Conservation (phyloP, 2,329 filamentous ascomycete genomes). For the Fusarium sarcochroum region DNA sequence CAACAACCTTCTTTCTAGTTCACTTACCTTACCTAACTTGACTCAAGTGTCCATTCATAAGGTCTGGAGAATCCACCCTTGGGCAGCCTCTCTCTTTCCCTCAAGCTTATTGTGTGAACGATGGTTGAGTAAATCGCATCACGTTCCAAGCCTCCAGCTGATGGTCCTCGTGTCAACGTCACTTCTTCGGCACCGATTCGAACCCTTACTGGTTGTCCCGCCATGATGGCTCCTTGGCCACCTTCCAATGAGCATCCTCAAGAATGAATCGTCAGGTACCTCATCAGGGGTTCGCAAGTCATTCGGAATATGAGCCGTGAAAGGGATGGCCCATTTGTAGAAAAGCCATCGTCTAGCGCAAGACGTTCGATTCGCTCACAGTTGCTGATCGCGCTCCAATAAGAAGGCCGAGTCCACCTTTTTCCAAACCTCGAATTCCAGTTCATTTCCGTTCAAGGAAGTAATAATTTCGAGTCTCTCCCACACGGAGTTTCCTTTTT, state of each 20-base stretch:
- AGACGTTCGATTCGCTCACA: conserved; percentile 46
- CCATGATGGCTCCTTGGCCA: conserved; percentile 28
- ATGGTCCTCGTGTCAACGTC: background rate
- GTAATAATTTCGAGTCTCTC: conserved; percentile 20
- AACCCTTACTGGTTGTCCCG: conserved; percentile 12
- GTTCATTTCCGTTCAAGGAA: conserved; percentile 40
- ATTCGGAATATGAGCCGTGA: conserved; percentile 31
- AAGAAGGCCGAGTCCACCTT: conserved; percentile 43
- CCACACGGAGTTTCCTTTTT: conserved; percentile 5
- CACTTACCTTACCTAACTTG: background rate
- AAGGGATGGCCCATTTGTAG: conserved; percentile 28
- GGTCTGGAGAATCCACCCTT: conserved; percentile 25
- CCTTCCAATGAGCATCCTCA: conserved; percentile 23
- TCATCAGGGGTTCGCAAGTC: conserved; percentile 21
- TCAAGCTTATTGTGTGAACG: background rate
- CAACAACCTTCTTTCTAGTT: conserved; percentile 23
- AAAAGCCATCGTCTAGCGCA: conserved; percentile 48
- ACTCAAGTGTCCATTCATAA: conserved; percentile 26
- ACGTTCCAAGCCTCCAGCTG: background rate
- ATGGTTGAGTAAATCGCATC: background rate
- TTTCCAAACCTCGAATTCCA: conserved; percentile 42
- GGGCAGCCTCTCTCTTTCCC: conserved; percentile 14
- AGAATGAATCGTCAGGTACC: conserved; percentile 17
- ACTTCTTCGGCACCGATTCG: conserved; percentile 7
- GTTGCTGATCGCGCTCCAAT: conserved; percentile 43